Conservation (phyloP, 345 rosid genomes). For the Combretum micranthum region DNA sequence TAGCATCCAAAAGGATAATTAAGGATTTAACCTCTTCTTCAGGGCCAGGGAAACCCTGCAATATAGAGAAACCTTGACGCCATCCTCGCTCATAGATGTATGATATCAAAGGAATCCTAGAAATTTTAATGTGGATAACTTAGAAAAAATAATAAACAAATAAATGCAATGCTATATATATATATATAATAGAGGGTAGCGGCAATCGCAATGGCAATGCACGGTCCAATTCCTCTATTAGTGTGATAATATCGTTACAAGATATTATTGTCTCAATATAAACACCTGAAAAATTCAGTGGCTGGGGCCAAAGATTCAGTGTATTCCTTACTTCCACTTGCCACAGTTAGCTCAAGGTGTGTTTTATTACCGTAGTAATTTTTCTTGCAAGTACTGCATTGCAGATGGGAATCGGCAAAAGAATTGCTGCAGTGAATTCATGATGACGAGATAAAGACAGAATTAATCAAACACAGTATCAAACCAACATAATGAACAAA, state of each 20-base stretch:
- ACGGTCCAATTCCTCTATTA: background rate
- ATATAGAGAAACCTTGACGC: constrained; percentile 62
- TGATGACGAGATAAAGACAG: constrained; percentile 6
- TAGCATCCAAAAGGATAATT: background rate
- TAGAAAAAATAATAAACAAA: too few relatives aligned
- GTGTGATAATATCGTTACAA: constrained; percentile 15
- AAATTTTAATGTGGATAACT: too few relatives aligned
- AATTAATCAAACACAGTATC: too few relatives aligned
- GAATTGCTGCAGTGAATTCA: constrained; percentile 30
- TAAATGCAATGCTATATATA: too few relatives aligned
- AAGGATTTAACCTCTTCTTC: constrained; percentile 63
- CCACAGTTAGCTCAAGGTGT: constrained; percentile 56
- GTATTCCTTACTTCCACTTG: constrained; percentile 41
- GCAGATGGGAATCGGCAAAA: constrained; percentile 27
- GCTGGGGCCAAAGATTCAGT: constrained; percentile 43
- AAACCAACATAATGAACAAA: too few relatives aligned
- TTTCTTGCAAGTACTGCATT: constrained; percentile 55
- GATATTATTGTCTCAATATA: background rate
- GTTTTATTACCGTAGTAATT: constrained; percentile 45
- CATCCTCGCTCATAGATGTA: constrained; percentile 91
- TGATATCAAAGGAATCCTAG: constrained; percentile 57
- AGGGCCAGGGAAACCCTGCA: constrained; percentile 83
- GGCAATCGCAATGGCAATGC: background rate
- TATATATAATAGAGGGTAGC: too few relatives aligned
- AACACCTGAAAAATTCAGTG: constrained; percentile 47